A percentile compares a stretch with the other conserved stretches of the same genome.
Conservation (phyloP, 75 land plant genomes). For the Pseudotsuga menziesii region DNA sequence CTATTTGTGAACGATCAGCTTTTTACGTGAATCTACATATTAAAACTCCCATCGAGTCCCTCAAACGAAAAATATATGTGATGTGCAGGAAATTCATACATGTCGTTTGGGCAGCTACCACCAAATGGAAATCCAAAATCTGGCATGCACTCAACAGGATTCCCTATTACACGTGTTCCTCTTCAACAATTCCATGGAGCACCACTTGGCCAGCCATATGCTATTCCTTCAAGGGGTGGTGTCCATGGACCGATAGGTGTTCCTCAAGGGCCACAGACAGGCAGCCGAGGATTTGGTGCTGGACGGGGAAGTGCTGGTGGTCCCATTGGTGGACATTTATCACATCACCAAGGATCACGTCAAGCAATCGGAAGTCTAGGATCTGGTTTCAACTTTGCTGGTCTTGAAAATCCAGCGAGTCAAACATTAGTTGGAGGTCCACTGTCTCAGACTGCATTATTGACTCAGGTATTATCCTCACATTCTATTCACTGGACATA, state of each 20-base stretch:
- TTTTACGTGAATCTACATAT: not conserved
- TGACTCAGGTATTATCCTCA: conserved; percentile 54
- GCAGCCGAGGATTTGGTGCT: conserved; percentile 82
- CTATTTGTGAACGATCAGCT: not conserved
- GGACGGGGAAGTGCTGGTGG: conserved; percentile 94
- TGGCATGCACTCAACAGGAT: conserved; percentile 67
- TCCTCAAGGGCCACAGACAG: conserved; percentile 82
- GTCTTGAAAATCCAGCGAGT: conserved; percentile 77
- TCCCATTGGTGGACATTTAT: conserved; percentile 93
- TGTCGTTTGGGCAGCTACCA: conserved; percentile 61
- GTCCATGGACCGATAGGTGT: conserved; percentile 97
- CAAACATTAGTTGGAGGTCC: conserved; percentile 90
- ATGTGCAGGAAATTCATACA: conserved; percentile 54
- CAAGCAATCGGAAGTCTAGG: conserved; percentile 64
- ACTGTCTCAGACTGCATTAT: conserved; percentile 75
- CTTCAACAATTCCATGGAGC: conserved; percentile 79
- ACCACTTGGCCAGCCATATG: conserved; percentile 92
- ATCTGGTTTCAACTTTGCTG: conserved; percentile 73
- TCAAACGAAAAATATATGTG: not conserved
- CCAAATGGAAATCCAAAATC: conserved; percentile 81
- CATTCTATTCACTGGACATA: not conserved
- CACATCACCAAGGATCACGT: conserved; percentile 85
- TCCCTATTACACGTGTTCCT: conserved; percentile 70
- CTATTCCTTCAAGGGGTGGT: conserved; percentile 93
- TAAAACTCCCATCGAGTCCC: not conserved